Conservation (phyloP, 2,329 filamentous ascomycete species). For the Pezicula carpinea region DNA sequence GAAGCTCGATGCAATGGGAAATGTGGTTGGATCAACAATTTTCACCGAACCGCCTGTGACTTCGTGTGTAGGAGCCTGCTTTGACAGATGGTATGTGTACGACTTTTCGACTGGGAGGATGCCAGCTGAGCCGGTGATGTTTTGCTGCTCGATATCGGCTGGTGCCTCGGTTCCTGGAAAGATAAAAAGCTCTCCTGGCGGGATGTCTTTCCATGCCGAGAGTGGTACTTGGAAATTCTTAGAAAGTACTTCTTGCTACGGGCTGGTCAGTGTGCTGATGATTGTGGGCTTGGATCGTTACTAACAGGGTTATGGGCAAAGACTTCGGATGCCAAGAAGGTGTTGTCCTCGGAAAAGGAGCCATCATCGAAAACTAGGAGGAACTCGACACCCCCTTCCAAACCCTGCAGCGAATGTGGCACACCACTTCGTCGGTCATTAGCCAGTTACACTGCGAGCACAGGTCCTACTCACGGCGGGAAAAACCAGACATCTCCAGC, state of each 20-base stretch:
- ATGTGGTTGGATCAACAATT: constrained; percentile 72
- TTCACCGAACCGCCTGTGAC: constrained; percentile 64
- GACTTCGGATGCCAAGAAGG: constrained; percentile 65
- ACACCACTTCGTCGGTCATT: constrained; percentile 49
- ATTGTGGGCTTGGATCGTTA: constrained; percentile 8
- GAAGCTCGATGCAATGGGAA: constrained; percentile 67
- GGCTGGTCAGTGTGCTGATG: not conserved
- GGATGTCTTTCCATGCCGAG: constrained; percentile 42
- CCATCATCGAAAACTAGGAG: constrained; percentile 59
- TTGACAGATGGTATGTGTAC: constrained; percentile 48
- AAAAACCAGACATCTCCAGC: constrained; percentile 82
- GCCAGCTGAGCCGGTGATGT: constrained; percentile 41
- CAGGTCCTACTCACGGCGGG: constrained; percentile 35
- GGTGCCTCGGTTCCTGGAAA: constrained; percentile 47
- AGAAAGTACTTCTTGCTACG: constrained; percentile 42
- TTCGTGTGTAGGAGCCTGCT: constrained; percentile 46
- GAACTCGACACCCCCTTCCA: constrained; percentile 63
- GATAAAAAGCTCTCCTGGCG: constrained; percentile 44
- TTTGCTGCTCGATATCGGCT: constrained; percentile 40
- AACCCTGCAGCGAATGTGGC: constrained; percentile 71
- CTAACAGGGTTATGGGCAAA: constrained; percentile 31
- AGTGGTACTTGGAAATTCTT: constrained; percentile 49
- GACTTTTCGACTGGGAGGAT: constrained; percentile 32
- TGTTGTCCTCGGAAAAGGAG: constrained; percentile 58
- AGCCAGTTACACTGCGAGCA: not conserved